A percentile compares a stretch with the other conserved stretches of the same genome.
These are phyloP conservation scores for Laguncularia racemosa DNA, from an alignment of 345 rosid genomes.

Conservation along the genomic window DNA sequence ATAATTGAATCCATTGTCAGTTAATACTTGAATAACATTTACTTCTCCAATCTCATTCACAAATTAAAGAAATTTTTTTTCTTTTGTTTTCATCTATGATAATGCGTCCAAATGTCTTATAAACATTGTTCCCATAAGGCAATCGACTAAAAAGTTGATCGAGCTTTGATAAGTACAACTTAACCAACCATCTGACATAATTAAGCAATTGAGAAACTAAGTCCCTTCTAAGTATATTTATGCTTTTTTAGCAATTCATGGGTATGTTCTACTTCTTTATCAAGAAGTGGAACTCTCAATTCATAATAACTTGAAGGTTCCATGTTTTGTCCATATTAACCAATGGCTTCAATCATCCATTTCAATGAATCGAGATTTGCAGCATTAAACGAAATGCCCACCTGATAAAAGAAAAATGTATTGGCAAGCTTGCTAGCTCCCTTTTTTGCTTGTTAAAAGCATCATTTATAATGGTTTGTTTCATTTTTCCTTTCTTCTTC, in stretches of 20 bases:
- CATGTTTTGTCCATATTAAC: neutral
- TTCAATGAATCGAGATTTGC: neutral
- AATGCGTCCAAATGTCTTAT: slow-evolving; percentile 6
- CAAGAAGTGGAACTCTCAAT: too few relatives aligned
- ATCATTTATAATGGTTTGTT: too few relatives aligned
- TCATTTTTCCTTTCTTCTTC: too few relatives aligned
- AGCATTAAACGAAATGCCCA: neutral
- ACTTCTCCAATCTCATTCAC: slow-evolving; percentile 1
- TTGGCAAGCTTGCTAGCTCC: neutral
- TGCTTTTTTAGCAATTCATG: slow-evolving; percentile 7
- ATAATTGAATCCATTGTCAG: too few relatives aligned
- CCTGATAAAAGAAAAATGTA: neutral
- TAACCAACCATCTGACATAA: slow-evolving; percentile 20
- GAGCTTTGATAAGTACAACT: slow-evolving; percentile 6
- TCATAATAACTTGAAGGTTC: too few relatives aligned
- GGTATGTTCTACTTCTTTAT: neutral
- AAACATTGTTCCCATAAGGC: slow-evolving; percentile 1
- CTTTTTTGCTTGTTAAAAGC: neutral
- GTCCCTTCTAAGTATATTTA: slow-evolving; percentile 8
- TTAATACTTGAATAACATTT: slow-evolving; percentile 7
- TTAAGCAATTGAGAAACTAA: slow-evolving; percentile 18
- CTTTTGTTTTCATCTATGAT: neutral
- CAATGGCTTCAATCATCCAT: slow-evolving; percentile 1
- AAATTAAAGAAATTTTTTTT: neutral
- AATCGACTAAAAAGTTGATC: slow-evolving; percentile 8